Base-by-base conservation (phyloP, 164 flowering plant species). In the Echeveria elegans region DNA sequence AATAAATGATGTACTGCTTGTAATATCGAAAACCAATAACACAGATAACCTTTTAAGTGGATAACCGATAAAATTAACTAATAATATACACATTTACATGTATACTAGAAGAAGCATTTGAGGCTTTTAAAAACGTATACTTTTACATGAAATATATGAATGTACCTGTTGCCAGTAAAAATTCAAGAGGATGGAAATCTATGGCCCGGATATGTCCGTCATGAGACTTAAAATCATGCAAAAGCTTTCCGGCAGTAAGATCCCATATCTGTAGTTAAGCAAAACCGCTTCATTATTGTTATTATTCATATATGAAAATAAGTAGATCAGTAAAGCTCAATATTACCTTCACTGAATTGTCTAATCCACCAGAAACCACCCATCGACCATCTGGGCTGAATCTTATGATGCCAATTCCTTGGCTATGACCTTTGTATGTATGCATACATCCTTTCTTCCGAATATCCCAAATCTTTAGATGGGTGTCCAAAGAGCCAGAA, bases 351-450 rank as follows among this genome's bases (percentile, higher is more conserved):
- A 91, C 95, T 60, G 77, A 77, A 75, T 86, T 88, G 70, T 91
- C 97, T 40, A 72, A 71, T 74, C 97, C 97, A 72, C 97, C 97
- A 72, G 97, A 88, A 66, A 91, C 97, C 47, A 91, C 85, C 97
- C 97, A 91, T 52, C 97, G 95, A 73, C 97, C 97, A 86, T 91
- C 97, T 61, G 97, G 97, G 59, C 82, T 77, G 74, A 91, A 91
- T 71, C 77, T 81, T 45, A 91, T 85, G 21, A 89, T 82, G 72
- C 81, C 78, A 67, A 91, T 72, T 63, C 89, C 91, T 70, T 74
- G 84, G 63, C 83, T 80, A 36, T 91, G 97, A 53, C 97, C 97
- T 74, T 86, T 87, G 71, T 91, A 91, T 1, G 95, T 91, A 77
- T 91, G 95, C 72, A 91, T 89, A 76, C 97, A 86, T 70, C 92